Evolutionary conservation across 148 eudicot species (phyloP).

Genomic region (Cornus florida): DNA sequence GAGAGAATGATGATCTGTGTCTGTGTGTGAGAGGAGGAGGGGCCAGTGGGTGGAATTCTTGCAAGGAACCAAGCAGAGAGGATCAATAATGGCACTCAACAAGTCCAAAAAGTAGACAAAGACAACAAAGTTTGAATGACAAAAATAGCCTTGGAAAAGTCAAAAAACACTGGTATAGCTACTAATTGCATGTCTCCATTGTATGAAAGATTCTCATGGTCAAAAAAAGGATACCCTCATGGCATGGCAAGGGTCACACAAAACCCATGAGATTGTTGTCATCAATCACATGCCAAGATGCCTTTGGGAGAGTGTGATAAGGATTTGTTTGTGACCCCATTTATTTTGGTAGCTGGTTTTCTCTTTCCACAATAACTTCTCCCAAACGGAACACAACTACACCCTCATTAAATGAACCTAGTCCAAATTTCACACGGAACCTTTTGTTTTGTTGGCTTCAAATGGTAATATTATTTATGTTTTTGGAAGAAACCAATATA

Average conservation of each 20-base stretch:
- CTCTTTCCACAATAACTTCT: too few relatives aligned
- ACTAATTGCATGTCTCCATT: neutral
- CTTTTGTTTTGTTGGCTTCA: too few relatives aligned
- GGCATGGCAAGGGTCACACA: slow-evolving; percentile 1
- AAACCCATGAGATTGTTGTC: neutral
- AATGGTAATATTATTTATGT: too few relatives aligned
- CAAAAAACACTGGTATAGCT: too few relatives aligned
- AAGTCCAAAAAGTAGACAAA: slow-evolving; percentile 15
- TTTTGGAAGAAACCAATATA: too few relatives aligned
- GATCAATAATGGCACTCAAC: slow-evolving; percentile 18
- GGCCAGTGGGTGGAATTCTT: slow-evolving; percentile 2
- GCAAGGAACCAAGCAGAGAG: neutral
- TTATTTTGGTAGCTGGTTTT: neutral
- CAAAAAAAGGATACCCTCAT: slow-evolving; percentile 5
- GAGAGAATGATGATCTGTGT: neutral
- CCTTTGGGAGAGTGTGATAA: neutral
- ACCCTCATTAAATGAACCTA: too few relatives aligned
- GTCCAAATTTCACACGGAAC: too few relatives aligned
- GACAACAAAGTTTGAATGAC: neutral
- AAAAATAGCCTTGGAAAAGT: neutral
- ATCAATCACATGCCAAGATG: slow-evolving; percentile 17
- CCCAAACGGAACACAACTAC: too few relatives aligned
- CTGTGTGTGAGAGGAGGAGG: neutral
- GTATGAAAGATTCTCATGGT: slow-evolving; percentile 7
- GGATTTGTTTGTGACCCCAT: neutral